Evolutionary conservation across 139 green algal genomes (phyloP).

Genomic region (Picochlorum sp.): DNA sequence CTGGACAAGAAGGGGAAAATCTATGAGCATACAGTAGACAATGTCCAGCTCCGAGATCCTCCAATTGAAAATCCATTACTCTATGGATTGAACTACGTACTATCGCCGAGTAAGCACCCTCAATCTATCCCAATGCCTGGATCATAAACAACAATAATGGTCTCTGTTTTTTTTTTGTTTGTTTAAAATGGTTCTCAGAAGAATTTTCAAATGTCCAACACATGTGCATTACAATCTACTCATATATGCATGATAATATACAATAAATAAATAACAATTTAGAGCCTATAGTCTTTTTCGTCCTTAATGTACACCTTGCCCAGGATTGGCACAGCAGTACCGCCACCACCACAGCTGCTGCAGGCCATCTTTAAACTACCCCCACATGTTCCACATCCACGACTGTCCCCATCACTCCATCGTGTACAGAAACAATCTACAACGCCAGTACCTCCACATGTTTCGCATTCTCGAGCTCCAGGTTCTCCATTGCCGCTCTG

Average conservation of each 20-base stretch:
- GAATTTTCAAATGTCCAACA: too few species aligned
- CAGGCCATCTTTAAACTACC: conserved; percentile 18
- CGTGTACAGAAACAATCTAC: conserved; percentile 27
- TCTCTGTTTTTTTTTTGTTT: too few species aligned
- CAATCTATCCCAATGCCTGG: conserved; percentile 7
- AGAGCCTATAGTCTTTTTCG: conserved; percentile 12
- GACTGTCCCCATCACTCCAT: conserved; percentile 20
- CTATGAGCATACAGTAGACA: conserved; percentile 80
- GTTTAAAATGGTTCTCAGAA: too few species aligned
- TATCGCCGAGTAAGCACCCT: conserved; percentile 3
- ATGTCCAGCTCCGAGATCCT: conserved; percentile 72
- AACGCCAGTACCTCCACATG: conserved; percentile 18
- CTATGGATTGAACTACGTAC: conserved; percentile 24
- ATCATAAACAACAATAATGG: not conserved
- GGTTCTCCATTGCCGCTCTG: not conserved
- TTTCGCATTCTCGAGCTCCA: conserved; percentile 15
- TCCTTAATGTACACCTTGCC: conserved; percentile 15
- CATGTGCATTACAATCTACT: too few species aligned
- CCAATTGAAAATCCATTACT: conserved; percentile 31
- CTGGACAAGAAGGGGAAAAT: conserved; percentile 73
- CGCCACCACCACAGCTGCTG: conserved; percentile 20
- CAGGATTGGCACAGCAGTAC: conserved; percentile 25
- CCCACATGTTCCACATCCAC: conserved; percentile 20
- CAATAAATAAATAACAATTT: conserved; percentile 1
- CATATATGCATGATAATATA: not conserved